A percentile compares a stretch with the other conserved stretches of the same genome.
Evolutionary conservation across 768 basidiomycete genomes (phyloP).

Genomic region (Serpula lacrymans): DNA sequence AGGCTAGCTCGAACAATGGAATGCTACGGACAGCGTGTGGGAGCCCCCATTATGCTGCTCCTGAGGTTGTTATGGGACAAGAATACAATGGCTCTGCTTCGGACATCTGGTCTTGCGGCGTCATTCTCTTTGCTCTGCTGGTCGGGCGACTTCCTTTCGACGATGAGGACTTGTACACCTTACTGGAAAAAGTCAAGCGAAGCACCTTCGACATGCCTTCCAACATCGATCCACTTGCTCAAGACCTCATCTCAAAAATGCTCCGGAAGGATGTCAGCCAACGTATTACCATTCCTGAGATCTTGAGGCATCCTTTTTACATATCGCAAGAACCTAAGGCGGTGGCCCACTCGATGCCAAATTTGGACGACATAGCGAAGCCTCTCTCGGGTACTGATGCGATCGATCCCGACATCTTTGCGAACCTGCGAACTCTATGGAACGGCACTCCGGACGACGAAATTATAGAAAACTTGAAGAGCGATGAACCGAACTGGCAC

Average conservation of each 20-base stretch:
- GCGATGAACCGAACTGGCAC: constrained; percentile 79
- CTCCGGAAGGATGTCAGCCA: constrained; percentile 68
- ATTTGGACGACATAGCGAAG: constrained; percentile 63
- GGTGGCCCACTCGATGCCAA: constrained; percentile 44
- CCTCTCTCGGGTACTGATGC: constrained; percentile 60
- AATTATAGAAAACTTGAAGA: constrained; percentile 65
- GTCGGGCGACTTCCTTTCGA: constrained; percentile 90
- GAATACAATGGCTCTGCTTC: constrained; percentile 84
- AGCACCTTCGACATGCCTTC: constrained; percentile 74
- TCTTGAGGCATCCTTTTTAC: constrained; percentile 80
- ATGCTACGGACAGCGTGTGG: constrained; percentile 85
- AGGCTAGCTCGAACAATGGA: constrained; percentile 52
- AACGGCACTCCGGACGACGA: constrained; percentile 71
- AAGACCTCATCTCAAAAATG: constrained; percentile 79
- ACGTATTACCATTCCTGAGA: constrained; percentile 81
- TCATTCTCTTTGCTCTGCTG: constrained; percentile 89
- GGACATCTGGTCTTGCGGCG: constrained; percentile 96
- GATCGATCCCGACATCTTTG: constrained; percentile 87
- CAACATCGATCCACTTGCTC: constrained; percentile 64
- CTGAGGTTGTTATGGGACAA: constrained; percentile 82
- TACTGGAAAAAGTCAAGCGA: constrained; percentile 78
- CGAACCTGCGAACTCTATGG: constrained; percentile 92
- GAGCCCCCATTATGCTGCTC: constrained; percentile 92
- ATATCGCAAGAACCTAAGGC: constrained; percentile 48
- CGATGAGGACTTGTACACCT: constrained; percentile 71